Evolutionary conservation across 345 rosid genomes (phyloP).

Genomic region (Eucalyptus dawsonii): DNA sequence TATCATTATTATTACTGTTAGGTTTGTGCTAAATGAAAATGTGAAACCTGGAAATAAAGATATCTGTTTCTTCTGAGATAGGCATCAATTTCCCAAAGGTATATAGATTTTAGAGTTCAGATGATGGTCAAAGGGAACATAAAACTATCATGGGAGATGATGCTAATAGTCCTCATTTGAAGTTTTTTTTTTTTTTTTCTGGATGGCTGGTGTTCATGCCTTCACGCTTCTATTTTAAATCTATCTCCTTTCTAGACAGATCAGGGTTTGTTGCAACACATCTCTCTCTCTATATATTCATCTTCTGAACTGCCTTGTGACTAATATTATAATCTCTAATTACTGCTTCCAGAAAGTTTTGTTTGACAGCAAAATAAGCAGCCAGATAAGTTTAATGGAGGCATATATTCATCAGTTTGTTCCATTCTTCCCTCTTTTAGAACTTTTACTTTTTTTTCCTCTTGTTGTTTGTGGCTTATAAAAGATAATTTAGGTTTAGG

Average conservation of each 20-base stretch:
- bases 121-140: background rate
- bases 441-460: background rate
- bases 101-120: background rate
- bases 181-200: background rate
- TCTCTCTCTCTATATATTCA: background rate
- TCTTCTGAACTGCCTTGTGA: background rate
- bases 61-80: background rate
- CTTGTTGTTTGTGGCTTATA: background rate
- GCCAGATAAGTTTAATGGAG: background rate
- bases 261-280: background rate
- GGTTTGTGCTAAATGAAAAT: background rate
- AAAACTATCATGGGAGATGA: background rate
- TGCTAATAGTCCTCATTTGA: background rate
- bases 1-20: background rate
- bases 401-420: background rate
- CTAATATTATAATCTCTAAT: background rate
- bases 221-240: background rate
- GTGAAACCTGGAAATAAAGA: background rate
- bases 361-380: background rate
- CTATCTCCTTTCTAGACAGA: background rate
- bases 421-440: background rate
- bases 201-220: background rate
- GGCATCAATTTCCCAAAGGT: background rate
- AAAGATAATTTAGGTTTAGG: background rate
- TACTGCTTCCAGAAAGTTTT: background rate